Percentiles rank a stretch among this genome's conserved stretches.
Evolutionary conservation across 345 rosid genomes (phyloP).

Genomic region (Populus alba): DNA sequence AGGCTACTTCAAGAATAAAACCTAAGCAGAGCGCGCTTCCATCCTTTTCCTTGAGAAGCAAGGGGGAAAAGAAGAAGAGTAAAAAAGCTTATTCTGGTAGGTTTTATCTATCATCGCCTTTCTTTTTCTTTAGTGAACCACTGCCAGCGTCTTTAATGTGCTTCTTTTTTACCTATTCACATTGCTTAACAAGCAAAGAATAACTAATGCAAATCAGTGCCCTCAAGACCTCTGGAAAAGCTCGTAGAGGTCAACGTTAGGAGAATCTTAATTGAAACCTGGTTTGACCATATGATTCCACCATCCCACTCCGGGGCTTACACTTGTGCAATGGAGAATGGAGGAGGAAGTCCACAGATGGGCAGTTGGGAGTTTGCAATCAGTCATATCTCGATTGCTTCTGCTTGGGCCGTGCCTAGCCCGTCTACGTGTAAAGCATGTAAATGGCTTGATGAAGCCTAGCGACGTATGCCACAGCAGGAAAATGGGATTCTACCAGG

Average conservation of each 20-base stretch:
- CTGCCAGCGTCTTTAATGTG: constrained; percentile 33
- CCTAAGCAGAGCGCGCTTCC: neutral
- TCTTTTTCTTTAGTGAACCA: constrained; percentile 32
- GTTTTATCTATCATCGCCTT: constrained; percentile 36
- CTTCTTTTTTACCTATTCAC: constrained; percentile 16
- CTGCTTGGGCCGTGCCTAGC: constrained; percentile 5
- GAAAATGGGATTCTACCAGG: constrained; percentile 3
- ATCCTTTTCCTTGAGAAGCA: constrained; percentile 3
- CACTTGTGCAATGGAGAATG: constrained; percentile 18
- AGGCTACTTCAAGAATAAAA: neutral
- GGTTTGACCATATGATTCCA: constrained; percentile 15
- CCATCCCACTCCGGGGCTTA: constrained; percentile 10
- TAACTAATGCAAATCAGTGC: neutral
- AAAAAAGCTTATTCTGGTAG: constrained; percentile 39
- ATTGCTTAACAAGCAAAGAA: constrained; percentile 46
- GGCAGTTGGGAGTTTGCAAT: constrained; percentile 37
- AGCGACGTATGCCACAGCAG: neutral
- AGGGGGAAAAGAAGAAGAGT: constrained; percentile 1
- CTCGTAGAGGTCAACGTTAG: neutral
- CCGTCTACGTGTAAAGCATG: constrained; percentile 5
- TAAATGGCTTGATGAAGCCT: neutral
- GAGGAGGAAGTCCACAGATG: neutral
- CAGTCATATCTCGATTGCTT: constrained; percentile 22
- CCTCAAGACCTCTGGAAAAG: constrained; percentile 4
- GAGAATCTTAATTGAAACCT: neutral